Percentiles rank a stretch among this genome's conserved stretches.
phyloP scores from a whole-genome alignment of 2,329 filamentous ascomycete species.

The Penicillium vulpinum region DNA sequence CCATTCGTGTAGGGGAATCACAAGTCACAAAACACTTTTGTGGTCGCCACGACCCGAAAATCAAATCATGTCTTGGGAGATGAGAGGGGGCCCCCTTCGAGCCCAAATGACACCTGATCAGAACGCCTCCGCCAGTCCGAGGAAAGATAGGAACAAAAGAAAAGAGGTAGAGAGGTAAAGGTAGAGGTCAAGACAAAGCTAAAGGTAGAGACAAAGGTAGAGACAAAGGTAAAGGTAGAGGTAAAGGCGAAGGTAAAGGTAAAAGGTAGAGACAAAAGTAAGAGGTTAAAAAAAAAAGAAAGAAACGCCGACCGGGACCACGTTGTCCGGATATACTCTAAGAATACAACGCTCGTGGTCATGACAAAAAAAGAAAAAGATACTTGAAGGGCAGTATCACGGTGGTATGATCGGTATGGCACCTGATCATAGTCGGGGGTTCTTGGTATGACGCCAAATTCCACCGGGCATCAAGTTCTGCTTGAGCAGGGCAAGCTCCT shows the following conservation, averaged over 20 bases:
- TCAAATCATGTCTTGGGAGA: constrained; percentile 11
- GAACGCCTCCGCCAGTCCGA: constrained; percentile 5
- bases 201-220: too few relatives aligned
- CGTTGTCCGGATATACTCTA: constrained; percentile 14
- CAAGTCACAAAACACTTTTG: constrained; percentile 26
- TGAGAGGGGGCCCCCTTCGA: constrained; percentile 14
- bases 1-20: constrained; percentile 10
- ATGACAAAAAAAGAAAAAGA: constrained; percentile 9
- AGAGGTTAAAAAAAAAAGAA: background rate
- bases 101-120: constrained; percentile 7
- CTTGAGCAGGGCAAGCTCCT: constrained; percentile 35
- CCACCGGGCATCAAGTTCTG: constrained; percentile 28
- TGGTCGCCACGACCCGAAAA: constrained; percentile 23
- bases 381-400: background rate
- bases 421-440: constrained; percentile 6
- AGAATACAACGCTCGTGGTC: constrained; percentile 21
- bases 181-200: too few relatives aligned
- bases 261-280: too few relatives aligned
- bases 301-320: constrained; percentile 13
- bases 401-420: background rate
- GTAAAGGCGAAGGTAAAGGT: too few relatives aligned
- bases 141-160: background rate
- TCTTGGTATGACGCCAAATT: constrained; percentile 26
- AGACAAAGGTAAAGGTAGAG: too few relatives aligned
- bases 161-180: too few relatives aligned